Evolutionary conservation across 2,329 filamentous ascomycete genomes (phyloP), one percentile per base, ranked within the genome.

Genomic region (Trichoderma afroharzianum): DNA sequence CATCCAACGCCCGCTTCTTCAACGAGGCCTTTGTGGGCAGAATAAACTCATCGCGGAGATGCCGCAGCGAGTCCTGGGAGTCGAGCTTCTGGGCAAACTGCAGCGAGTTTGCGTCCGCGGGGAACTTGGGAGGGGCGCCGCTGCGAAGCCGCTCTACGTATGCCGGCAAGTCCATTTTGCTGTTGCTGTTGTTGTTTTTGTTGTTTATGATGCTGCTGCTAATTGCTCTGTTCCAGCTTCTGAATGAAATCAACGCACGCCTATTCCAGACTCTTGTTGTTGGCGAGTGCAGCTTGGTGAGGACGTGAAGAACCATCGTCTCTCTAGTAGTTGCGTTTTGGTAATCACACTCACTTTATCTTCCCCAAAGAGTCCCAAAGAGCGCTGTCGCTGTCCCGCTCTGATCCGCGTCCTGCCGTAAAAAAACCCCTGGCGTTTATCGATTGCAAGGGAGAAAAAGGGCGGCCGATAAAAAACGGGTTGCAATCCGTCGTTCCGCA

Each of bases 11-110:
- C 74, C 85, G 91, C 74, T 91, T 88, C 78, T 87, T 90, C 59
- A 96, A 81, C 53, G 94, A 93, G 11, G 83, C 84, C 79, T 90
- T 93, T 3, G 91, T 92, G 0, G 94, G 94, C 59, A 97, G 90
- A 62, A 92, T 86, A 79, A 95, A 97, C 75, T 95, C 88, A 28
- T 89, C 82, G 36, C 93, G 88, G 69, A 93, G 86, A 71, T 85
- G 82, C 18, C 82, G 81, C 50, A 94, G 80, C n/a, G 85, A 81
- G 77, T 93, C 91, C 75, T 88, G 83, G 0, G 82, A 80, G 79
- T 93, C 91, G 6, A 92, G 83, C 58, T 76, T 75, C 73, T 78
- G 79, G 2, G 88, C 87, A 78, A 85, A 89, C 6, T 83, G 83
- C 6, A 83, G 73, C 0, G 84, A 82, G 71, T 81, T 83, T 70